phyloP scores from a whole-genome alignment of 805 yeast species.

The Schwanniomyces occidentalis region DNA sequence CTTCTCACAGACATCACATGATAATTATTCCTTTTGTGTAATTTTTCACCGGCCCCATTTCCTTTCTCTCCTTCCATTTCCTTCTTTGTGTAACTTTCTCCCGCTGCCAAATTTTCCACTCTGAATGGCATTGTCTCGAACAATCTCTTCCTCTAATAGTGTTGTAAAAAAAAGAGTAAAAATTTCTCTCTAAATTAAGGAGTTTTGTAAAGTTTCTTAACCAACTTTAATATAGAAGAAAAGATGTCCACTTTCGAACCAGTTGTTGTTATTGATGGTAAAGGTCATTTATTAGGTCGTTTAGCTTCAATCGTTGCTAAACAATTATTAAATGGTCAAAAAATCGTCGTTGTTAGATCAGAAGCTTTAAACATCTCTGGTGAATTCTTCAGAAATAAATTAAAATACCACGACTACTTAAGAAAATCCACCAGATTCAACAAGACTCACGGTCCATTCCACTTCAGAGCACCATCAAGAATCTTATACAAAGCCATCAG shows the following conservation, averaged over 20 bases:
- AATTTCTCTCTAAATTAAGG: constrained; percentile 2
- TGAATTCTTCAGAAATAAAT: constrained; percentile 99
- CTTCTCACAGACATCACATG: no score
- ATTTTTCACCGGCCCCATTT: not conserved
- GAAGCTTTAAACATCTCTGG: constrained; percentile 99
- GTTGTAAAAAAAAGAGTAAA: constrained; percentile 4
- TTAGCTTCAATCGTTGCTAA: constrained; percentile 98
- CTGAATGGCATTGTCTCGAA: constrained; percentile 1
- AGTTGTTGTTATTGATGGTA: constrained; percentile 98
- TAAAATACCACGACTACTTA: constrained; percentile 99
- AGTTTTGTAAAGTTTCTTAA: constrained; percentile 3
- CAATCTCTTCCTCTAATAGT: constrained; percentile 2
- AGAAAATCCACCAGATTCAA: constrained; percentile 99
- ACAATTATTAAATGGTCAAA: constrained; percentile 98
- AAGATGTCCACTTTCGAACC: constrained; percentile 88
- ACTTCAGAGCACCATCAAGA: constrained; percentile 99
- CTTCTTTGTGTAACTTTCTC: not conserved
- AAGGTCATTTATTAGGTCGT: constrained; percentile 99
- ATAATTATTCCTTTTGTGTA: no score
- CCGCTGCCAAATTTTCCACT: no score
- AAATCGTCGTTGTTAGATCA: constrained; percentile 95
- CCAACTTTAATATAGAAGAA: constrained; percentile 8
- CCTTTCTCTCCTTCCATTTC: not conserved
- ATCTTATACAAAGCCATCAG: constrained; percentile 99
- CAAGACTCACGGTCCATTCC: constrained; percentile 99